Evolutionary conservation across 768 basidiomycete species (phyloP).

Genomic region (Suillus subalutaceus): DNA sequence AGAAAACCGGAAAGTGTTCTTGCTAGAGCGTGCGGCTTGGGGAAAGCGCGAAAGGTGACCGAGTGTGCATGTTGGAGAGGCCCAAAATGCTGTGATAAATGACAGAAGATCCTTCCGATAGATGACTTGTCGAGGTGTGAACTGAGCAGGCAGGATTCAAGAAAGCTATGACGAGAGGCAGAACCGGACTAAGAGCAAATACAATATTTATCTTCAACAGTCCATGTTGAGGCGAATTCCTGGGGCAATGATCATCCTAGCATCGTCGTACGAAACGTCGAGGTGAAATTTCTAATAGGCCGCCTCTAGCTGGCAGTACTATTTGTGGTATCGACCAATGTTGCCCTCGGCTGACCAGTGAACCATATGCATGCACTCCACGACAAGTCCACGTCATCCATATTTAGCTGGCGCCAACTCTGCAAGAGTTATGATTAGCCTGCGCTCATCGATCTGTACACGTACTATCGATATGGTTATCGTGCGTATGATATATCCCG

Average conservation of each 20-base stretch:
- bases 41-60: slow-evolving; percentile 26
- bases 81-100: slow-evolving; percentile 41
- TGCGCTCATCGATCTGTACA: neutral
- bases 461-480: neutral
- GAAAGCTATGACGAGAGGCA: slow-evolving; percentile 17
- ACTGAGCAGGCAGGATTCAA: slow-evolving; percentile 25
- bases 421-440: neutral
- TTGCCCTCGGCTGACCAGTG: neutral
- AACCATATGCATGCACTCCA: neutral
- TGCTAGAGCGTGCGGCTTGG: slow-evolving; percentile 17
- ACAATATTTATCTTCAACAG: neutral
- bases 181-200: slow-evolving; percentile 17
- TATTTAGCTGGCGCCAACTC: neutral
- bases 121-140: slow-evolving; percentile 37
- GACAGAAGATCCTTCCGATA: slow-evolving; percentile 32
- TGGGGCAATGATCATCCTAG: too few species aligned
- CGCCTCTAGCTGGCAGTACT: neutral
- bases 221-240: neutral
- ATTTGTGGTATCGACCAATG: neutral
- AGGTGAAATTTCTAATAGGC: neutral
- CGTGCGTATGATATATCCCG: neutral
- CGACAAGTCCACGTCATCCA: neutral
- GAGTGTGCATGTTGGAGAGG: slow-evolving; percentile 25
- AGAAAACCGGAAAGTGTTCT: slow-evolving; percentile 25
- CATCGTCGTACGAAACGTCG: neutral